Conservation (phyloP, 2,329 filamentous ascomycete genomes). For the Trichoderma sp. region DNA sequence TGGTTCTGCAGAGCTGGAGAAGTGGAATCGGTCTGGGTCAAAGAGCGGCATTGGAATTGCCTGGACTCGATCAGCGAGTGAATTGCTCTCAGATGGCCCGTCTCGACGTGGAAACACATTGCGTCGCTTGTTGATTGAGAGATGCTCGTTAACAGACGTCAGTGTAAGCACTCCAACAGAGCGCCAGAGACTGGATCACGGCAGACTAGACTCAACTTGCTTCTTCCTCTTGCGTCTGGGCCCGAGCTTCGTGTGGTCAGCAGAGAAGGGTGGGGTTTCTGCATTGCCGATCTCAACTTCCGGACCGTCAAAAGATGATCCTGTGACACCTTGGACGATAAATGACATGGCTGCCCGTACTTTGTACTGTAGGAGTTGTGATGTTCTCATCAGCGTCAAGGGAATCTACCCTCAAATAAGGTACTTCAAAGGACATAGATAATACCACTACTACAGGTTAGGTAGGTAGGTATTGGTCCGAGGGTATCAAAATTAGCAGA, state of each 20-base stretch:
- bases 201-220: not conserved
- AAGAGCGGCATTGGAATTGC: too few species aligned
- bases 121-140: too few species aligned
- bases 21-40: too few species aligned
- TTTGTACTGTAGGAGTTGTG: not conserved
- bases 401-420: not conserved
- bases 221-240: not conserved
- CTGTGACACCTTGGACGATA: not conserved
- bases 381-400: not conserved
- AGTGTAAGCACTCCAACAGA: not conserved
- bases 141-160: too few species aligned
- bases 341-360: not conserved
- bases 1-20: too few species aligned
- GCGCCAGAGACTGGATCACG: not conserved
- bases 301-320: not conserved
- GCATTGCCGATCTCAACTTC: conserved; percentile 16
- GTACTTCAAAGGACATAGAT: not conserved
- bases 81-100: too few species aligned
- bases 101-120: too few species aligned
- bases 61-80: too few species aligned
- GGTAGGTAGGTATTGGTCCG: not conserved
- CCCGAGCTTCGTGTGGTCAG: conserved; percentile 16
- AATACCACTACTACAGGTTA: not conserved
- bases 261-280: not conserved
- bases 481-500: not conserved